Evolutionary conservation across 345 rosid species (phyloP), one percentile per base, ranked within the genome.

Genomic region (Ceriops zippeliana): DNA sequence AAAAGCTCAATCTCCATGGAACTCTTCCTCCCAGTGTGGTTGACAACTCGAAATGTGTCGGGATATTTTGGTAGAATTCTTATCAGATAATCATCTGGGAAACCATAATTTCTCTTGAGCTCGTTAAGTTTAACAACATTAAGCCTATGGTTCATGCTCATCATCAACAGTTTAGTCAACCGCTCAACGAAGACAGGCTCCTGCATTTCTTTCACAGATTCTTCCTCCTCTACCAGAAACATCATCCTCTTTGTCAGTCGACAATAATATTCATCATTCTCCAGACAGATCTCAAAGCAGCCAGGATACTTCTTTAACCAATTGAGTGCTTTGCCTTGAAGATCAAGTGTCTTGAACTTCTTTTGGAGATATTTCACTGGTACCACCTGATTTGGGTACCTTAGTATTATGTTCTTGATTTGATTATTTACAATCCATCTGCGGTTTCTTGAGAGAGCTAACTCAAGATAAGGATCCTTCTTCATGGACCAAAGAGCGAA

Each of bases 241-340:
- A 86, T 81, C 95, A 93, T 86, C 37, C 74, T 83, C 72, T 93
- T 93, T 0, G 97, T 87, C 35, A 93, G 67, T 51, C 66, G 72
- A 77, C 92, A 88, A 76, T 79, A 81, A 77, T 86, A 78, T 82
- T 91, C 96, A 65, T 89, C 85, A 20, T 79, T 75, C 70, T 80
- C 75, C 6, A 86, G 82, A 68, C 81, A 88, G 10, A 89, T 86
- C n/a, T 87, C 83, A 70, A 86, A 93, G 75, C 95, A 93, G 72
- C 92, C 86, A 4, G 98, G 98, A 52, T 93, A 93, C 68, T 93
- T 91, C 73, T 86, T 88, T 37, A 91, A 83, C 98, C 98, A 93
- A 73, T 93, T 91, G 67, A 91, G 73, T 5, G 97, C 97, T 52
- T 89, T 93, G 22, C 98, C 98, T 75, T 89, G 96, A 58, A 93